These are phyloP conservation scores for Phoma sp. DNA, from an alignment of 2,329 filamentous ascomycete species.

Conservation along the genomic window DNA sequence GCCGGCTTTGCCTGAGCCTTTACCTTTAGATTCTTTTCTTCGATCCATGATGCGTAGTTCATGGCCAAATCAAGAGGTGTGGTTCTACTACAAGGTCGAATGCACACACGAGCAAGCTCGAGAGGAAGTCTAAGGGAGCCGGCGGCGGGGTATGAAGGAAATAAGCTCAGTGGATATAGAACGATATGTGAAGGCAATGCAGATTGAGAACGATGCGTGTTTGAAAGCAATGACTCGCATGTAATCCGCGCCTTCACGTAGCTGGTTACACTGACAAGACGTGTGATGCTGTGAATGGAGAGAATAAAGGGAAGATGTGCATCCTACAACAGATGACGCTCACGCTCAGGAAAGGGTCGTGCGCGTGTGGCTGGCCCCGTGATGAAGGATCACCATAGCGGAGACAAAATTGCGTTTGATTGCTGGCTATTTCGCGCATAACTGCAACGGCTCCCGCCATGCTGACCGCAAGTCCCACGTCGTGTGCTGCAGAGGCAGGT, in stretches of 20 bases:
- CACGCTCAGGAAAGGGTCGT: conserved; percentile 7
- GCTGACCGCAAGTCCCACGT: conserved; percentile 26
- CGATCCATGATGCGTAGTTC: conserved; percentile 54
- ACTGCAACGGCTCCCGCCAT: conserved; percentile 13
- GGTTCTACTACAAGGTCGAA: conserved; percentile 3
- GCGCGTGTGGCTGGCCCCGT: conserved; percentile 12
- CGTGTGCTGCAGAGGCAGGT: conserved; percentile 6
- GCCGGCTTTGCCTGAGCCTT: background rate
- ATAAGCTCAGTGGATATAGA: background rate
- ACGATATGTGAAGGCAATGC: background rate
- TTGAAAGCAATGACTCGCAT: conserved; percentile 8
- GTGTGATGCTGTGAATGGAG: conserved; percentile 16
- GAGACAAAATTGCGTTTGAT: conserved; percentile 20
- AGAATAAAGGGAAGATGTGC: background rate
- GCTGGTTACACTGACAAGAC: conserved; percentile 13
- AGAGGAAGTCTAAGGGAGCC: conserved; percentile 9
- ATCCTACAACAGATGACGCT: conserved; percentile 26
- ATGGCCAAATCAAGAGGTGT: conserved; percentile 33
- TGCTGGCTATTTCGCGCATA: conserved; percentile 24
- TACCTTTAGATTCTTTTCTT: conserved; percentile 54
- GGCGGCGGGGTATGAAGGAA: conserved; percentile 9
- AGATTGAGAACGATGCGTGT: background rate
- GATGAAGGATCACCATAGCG: conserved; percentile 24
- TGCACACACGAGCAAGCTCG: conserved; percentile 6
- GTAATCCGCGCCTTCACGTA: conserved; percentile 8